A percentile compares a stretch with the other conserved stretches of the same genome.
phyloP scores from a whole-genome alignment of 2,329 filamentous ascomycete genomes.

The Raffaelea arxii region DNA sequence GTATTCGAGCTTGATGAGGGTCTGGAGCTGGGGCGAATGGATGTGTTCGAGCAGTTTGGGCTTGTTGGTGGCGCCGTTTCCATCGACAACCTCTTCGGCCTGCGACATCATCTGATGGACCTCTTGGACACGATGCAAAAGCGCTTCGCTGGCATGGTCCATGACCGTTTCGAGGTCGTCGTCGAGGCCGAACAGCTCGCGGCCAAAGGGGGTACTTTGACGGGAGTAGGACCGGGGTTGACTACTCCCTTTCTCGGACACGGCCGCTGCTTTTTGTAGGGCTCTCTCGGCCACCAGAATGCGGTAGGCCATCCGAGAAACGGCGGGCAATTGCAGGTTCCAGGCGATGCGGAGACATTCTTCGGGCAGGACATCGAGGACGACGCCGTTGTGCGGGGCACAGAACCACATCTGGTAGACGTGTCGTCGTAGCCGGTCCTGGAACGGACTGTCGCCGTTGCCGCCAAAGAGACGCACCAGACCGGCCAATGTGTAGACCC shows the following conservation, averaged over 20 bases:
- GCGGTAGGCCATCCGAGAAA: constrained; percentile 42
- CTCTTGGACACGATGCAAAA: constrained; percentile 36
- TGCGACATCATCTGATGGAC: background rate
- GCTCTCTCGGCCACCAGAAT: constrained; percentile 56
- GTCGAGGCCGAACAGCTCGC: constrained; percentile 37
- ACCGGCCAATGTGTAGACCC: constrained; percentile 57
- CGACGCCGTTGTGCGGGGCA: constrained; percentile 39
- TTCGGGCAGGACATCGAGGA: constrained; percentile 56
- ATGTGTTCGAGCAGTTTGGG: background rate
- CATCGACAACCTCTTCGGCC: too few species aligned
- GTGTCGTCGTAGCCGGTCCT: constrained; percentile 25
- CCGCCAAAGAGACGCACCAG: constrained; percentile 48
- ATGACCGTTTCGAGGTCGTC: constrained; percentile 40
- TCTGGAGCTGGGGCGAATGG: background rate
- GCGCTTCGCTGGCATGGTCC: constrained; percentile 41
- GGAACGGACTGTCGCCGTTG: background rate
- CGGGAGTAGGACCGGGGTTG: constrained; percentile 3
- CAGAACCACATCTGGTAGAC: constrained; percentile 53
- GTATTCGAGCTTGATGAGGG: background rate
- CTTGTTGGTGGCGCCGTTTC: background rate
- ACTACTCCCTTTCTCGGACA: constrained; percentile 17
- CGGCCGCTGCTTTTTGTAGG: too few species aligned
- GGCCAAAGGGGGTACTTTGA: constrained; percentile 27
- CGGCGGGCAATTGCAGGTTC: constrained; percentile 28
- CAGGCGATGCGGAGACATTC: constrained; percentile 48